Percentiles rank a stretch among this genome's conserved stretches.
phyloP scores from a whole-genome alignment of 164 flowering plant species.

The Santalum album region DNA sequence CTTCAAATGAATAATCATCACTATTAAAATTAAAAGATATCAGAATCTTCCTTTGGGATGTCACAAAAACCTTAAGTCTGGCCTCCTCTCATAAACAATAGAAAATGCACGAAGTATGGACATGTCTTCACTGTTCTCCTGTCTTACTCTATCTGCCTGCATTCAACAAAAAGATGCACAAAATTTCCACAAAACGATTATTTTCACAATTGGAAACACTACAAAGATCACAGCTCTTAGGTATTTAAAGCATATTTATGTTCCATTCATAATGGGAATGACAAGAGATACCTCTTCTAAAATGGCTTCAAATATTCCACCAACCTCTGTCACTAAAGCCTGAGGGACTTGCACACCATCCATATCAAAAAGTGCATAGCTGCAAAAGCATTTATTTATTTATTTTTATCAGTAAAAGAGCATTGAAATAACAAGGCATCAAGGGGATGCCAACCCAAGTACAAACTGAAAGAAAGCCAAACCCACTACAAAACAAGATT shows the following conservation, averaged over 20 bases:
- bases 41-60: not conserved
- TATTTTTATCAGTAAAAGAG: too few species aligned
- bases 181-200: not conserved
- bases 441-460: too few species aligned
- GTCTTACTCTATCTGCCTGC: conserved; percentile 67
- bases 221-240: conserved; percentile 1
- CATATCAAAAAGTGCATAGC: conserved; percentile 83
- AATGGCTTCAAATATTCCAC: conserved; percentile 62
- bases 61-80: conserved; percentile 58
- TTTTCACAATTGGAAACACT: not conserved
- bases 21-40: not conserved
- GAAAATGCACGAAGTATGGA: conserved; percentile 61
- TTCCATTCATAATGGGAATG: not conserved
- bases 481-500: too few species aligned
- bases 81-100: conserved; percentile 67
- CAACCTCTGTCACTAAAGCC: conserved; percentile 68
- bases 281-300: conserved; percentile 54
- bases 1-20: not conserved
- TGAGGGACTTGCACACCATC: conserved; percentile 80
- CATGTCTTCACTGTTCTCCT: conserved; percentile 63
- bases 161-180: conserved; percentile 4
- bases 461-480: too few species aligned
- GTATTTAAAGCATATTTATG: too few species aligned
- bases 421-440: too few species aligned
- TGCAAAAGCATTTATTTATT: conserved; percentile 32